Evolutionary conservation across 75 land plant genomes (phyloP).

Genomic region (Pinus tabuliformis): DNA sequence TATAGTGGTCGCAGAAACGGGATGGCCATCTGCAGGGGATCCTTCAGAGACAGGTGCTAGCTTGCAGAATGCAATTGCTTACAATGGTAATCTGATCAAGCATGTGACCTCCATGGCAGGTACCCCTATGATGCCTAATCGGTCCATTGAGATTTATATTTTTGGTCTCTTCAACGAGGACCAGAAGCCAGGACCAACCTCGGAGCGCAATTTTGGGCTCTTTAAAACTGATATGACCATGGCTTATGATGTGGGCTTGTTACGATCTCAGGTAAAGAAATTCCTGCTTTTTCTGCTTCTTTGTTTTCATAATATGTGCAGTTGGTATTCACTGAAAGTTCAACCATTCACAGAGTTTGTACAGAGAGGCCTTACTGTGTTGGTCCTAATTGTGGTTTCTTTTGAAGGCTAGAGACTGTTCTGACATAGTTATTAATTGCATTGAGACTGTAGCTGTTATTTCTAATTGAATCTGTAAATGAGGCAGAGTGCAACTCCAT

Average conservation of each 20-base stretch:
- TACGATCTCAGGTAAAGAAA: background rate
- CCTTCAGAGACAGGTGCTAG: constrained; percentile 21
- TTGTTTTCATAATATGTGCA: constrained; percentile 7
- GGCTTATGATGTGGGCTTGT: constrained; percentile 24
- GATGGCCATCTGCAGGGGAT: constrained; percentile 66
- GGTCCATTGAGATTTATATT: constrained; percentile 39
- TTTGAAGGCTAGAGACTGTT: background rate
- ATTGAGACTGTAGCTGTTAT: background rate
- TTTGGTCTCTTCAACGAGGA: constrained; percentile 82
- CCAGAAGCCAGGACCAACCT: constrained; percentile 55
- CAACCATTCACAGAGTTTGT: background rate
- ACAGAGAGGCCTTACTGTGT: background rate
- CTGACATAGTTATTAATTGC: background rate
- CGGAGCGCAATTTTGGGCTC: constrained; percentile 68
- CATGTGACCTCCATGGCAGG: constrained; percentile 34
- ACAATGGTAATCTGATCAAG: constrained; percentile 35
- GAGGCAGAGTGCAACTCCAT: background rate
- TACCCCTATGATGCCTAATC: constrained; percentile 54
- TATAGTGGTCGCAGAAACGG: constrained; percentile 78
- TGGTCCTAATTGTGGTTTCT: background rate
- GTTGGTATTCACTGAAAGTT: background rate
- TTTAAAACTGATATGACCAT: constrained; percentile 38
- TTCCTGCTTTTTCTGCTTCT: no score
- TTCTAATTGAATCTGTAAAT: background rate
- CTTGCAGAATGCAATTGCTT: constrained; percentile 38